These are phyloP conservation scores for Huntiella savannae DNA, from an alignment of 2,329 filamentous ascomycete species.

Conservation along the genomic window DNA sequence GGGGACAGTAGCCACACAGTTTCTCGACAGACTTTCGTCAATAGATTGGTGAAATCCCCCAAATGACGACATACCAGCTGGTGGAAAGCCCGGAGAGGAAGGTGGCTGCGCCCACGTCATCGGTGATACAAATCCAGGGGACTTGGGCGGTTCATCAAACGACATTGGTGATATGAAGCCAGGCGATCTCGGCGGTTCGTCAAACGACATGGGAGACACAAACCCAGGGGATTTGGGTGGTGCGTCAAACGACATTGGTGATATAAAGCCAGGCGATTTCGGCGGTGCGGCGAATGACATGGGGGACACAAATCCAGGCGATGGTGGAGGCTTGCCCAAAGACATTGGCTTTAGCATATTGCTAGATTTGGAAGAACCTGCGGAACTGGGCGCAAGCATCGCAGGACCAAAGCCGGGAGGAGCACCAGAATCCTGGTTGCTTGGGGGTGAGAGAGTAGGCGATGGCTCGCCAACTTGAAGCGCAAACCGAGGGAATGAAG, in stretches of 20 bases:
- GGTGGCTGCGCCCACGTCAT: constrained; percentile 21
- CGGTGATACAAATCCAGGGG: constrained; percentile 2
- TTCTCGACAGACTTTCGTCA: not conserved
- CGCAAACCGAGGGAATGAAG: constrained; percentile 23
- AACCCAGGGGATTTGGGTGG: too few relatives aligned
- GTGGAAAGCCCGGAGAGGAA: constrained; percentile 25
- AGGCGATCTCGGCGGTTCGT: too few relatives aligned
- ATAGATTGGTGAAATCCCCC: constrained; percentile 2
- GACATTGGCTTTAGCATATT: not conserved
- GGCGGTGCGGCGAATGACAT: not conserved
- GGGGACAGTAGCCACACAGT: constrained; percentile 14
- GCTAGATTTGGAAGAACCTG: not conserved
- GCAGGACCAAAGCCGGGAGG: not conserved
- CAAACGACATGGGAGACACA: too few relatives aligned
- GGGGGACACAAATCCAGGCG: not conserved
- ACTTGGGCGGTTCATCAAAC: too few relatives aligned
- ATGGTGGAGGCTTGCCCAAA: not conserved
- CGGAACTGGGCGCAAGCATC: not conserved
- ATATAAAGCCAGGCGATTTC: too few relatives aligned
- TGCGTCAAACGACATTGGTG: too few relatives aligned
- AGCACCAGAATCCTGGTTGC: not conserved
- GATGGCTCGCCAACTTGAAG: constrained; percentile 14
- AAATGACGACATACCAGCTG: not conserved
- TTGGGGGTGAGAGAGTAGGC: not conserved
- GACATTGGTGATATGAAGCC: too few relatives aligned